These are phyloP conservation scores for Escovopsis weberi DNA, from an alignment of 2,329 filamentous ascomycete genomes.

Conservation along the genomic window DNA sequence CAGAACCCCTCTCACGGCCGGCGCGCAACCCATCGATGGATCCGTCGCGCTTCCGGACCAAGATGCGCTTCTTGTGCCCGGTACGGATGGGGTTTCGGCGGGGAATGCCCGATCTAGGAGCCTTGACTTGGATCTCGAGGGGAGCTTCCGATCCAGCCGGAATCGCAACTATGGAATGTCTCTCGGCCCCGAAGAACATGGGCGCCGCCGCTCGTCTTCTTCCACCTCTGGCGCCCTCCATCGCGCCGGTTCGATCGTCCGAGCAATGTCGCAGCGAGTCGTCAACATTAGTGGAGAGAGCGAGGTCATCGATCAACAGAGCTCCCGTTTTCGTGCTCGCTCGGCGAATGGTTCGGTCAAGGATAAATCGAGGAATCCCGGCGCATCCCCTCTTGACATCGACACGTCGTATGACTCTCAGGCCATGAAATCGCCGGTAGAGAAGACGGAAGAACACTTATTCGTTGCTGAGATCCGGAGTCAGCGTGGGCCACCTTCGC, in stretches of 20 bases:
- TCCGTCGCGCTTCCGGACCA: constrained; percentile 24
- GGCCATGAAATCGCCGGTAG: constrained; percentile 25
- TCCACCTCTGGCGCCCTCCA: constrained; percentile 50
- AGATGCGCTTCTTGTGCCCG: constrained; percentile 36
- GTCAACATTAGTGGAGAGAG: constrained; percentile 94
- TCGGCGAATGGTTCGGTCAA: constrained; percentile 33
- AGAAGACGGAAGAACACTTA: constrained; percentile 25
- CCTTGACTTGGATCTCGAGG: constrained; percentile 41
- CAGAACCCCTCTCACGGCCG: constrained; percentile 40
- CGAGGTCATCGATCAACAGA: constrained; percentile 62
- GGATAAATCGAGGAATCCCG: constrained; percentile 12
- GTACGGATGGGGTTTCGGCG: constrained; percentile 40
- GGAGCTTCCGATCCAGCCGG: constrained; percentile 34
- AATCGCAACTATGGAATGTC: constrained; percentile 43
- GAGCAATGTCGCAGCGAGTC: constrained; percentile 88
- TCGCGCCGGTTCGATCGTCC: constrained; percentile 60
- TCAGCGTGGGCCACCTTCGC: constrained; percentile 7
- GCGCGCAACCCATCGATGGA: constrained; percentile 40
- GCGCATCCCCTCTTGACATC: constrained; percentile 19
- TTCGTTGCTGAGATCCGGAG: background rate
- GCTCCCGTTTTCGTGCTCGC: constrained; percentile 44
- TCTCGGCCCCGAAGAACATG: constrained; percentile 35
- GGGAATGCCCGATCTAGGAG: constrained; percentile 38
- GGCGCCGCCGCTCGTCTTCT: constrained; percentile 45
- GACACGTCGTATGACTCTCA: constrained; percentile 40